Conservation (phyloP, 805 yeast genomes). For the Yarrowia sp. region DNA sequence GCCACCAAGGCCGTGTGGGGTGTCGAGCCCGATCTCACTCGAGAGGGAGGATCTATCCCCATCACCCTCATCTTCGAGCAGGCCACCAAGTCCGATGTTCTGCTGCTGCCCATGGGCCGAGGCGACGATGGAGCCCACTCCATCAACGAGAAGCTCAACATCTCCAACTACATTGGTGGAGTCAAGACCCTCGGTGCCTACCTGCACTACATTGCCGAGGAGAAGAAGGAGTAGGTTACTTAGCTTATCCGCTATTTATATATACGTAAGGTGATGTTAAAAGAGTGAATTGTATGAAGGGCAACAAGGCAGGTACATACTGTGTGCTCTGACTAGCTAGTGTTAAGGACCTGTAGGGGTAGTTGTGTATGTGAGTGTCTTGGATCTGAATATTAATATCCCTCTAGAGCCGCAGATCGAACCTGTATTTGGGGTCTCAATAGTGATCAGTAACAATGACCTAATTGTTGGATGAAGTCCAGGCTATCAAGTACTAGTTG, state of each 20-base stretch:
- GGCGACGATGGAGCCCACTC: conserved; percentile 99
- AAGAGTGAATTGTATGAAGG: too few relatives aligned
- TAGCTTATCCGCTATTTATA: conserved; percentile 9
- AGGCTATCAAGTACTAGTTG: too few relatives aligned
- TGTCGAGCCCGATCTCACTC: conserved; percentile 92
- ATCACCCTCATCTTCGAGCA: conserved; percentile 93
- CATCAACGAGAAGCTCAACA: conserved; percentile 91
- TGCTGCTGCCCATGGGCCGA: conserved; percentile 95
- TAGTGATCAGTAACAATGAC: too few relatives aligned
- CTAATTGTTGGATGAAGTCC: rapidly evolving
- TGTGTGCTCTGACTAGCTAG: too few relatives aligned
- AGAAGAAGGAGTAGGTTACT: conserved; percentile 26
- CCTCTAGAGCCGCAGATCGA: too few relatives aligned
- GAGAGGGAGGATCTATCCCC: conserved; percentile 99
- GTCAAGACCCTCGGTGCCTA: conserved; percentile 92
- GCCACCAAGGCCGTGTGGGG: conserved; percentile 97
- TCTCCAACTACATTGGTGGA: conserved; percentile 90
- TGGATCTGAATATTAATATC: too few relatives aligned
- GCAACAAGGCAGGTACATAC: too few relatives aligned
- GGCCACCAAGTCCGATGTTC: conserved; percentile 80
- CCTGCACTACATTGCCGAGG: conserved; percentile 78
- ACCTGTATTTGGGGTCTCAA: too few relatives aligned
- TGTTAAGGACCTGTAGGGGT: too few relatives aligned
- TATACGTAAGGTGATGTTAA: too few relatives aligned
- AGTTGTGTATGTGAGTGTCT: too few relatives aligned